These are phyloP conservation scores for Pseudotsuga menziesii DNA, from an alignment of 75 land plant species.

Conservation along the genomic window DNA sequence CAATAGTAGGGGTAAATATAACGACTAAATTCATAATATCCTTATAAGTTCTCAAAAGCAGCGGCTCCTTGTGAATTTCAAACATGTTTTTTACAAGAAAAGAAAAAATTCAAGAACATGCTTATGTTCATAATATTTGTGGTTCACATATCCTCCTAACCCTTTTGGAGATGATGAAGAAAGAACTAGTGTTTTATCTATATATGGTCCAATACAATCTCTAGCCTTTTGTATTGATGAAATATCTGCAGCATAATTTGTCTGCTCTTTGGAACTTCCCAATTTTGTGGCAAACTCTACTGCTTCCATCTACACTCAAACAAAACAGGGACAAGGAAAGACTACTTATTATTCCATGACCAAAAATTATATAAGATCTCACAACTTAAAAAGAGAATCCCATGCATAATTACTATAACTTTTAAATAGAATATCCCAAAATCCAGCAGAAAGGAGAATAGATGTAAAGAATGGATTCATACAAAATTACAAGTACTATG, in stretches of 20 bases:
- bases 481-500: neutral
- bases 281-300: neutral
- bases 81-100: neutral
- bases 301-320: constrained; percentile 7
- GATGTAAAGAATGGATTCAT: neutral
- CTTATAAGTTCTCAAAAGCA: neutral
- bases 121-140: constrained; percentile 6
- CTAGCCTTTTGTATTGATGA: constrained; percentile 60
- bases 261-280: constrained; percentile 4
- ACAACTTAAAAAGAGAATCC: neutral
- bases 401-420: neutral
- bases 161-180: constrained; percentile 73
- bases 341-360: neutral
- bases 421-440: neutral
- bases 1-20: neutral
- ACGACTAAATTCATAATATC: neutral
- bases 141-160: constrained; percentile 37
- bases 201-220: constrained; percentile 43
- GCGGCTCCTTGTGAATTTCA: neutral
- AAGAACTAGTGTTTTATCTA: constrained; percentile 65
- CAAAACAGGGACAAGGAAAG: neutral
- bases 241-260: constrained; percentile 65
- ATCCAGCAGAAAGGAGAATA: neutral
- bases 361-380: neutral
- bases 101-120: neutral